Evolutionary conservation across 2,329 filamentous ascomycete species (phyloP).

Genomic region (Karstenula rhodostoma): DNA sequence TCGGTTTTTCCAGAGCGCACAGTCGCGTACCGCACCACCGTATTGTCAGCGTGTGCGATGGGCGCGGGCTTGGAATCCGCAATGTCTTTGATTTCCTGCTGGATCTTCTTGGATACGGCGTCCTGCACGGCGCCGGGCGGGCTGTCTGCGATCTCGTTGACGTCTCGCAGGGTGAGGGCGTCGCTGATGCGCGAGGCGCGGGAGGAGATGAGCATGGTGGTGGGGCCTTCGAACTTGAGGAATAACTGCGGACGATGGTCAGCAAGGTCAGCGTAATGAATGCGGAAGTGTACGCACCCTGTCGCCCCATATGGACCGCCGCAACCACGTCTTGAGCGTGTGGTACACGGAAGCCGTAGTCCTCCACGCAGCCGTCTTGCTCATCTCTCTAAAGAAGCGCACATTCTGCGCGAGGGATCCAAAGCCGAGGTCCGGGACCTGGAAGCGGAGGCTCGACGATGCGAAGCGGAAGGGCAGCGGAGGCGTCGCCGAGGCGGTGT

Average conservation of each 20-base stretch:
- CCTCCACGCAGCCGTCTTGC: constrained; percentile 76
- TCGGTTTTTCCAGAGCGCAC: constrained; percentile 39
- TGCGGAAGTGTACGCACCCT: constrained; percentile 61
- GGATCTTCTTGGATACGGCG: constrained; percentile 53
- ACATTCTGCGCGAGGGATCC: constrained; percentile 71
- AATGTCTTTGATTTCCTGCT: constrained; percentile 47
- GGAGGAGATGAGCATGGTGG: constrained; percentile 86
- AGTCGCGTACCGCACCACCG: constrained; percentile 36
- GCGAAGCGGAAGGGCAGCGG: constrained; percentile 89
- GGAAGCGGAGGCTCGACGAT: constrained; percentile 75
- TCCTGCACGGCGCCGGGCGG: constrained; percentile 74
- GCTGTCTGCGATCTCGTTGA: constrained; percentile 88
- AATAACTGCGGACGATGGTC: constrained; percentile 66
- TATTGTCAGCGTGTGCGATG: constrained; percentile 23
- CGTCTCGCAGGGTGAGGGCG: constrained; percentile 76
- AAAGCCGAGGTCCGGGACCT: constrained; percentile 75
- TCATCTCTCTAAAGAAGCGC: constrained; percentile 77
- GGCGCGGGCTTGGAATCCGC: constrained; percentile 27
- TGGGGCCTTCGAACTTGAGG: constrained; percentile 86
- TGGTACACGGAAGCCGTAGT: constrained; percentile 70
- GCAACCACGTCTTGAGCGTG: constrained; percentile 75
- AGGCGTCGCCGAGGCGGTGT: constrained; percentile 75
- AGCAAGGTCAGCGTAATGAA: constrained; percentile 4
- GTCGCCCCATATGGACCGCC: constrained; percentile 92
- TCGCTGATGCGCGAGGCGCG: constrained; percentile 82